A percentile compares a stretch with the other conserved stretches of the same genome.
These are phyloP conservation scores for Fomes fomentarius DNA, from an alignment of 1,284 basidiomycete genomes.

Conservation along the genomic window DNA sequence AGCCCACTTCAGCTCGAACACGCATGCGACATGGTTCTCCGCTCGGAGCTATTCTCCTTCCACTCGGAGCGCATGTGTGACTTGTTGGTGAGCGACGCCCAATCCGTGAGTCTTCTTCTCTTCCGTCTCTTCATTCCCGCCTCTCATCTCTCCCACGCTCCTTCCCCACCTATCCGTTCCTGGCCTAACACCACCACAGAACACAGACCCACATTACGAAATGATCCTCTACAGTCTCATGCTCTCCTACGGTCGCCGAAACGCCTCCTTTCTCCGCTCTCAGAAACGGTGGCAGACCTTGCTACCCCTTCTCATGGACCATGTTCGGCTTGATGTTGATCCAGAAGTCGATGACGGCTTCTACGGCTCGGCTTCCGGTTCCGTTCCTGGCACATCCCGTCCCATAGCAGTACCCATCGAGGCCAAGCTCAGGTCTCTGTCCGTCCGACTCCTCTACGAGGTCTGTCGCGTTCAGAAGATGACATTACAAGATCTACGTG, in stretches of 20 bases:
- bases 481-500: conserved; percentile 74
- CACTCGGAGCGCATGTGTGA: conserved; percentile 91
- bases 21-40: conserved; percentile 74
- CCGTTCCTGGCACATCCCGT: conserved; percentile 37
- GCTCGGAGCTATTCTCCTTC: conserved; percentile 84
- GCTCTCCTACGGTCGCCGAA: conserved; percentile 74
- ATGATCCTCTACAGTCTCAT: conserved; percentile 83
- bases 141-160: not conserved
- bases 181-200: conserved; percentile 44
- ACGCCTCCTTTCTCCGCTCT: conserved; percentile 72
- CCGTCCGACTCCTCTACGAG: conserved; percentile 84
- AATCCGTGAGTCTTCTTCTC: conserved; percentile 51
- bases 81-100: conserved; percentile 69
- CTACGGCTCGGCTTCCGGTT: conserved; percentile 40
- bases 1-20: conserved; percentile 81
- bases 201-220: conserved; percentile 86
- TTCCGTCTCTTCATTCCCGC: not conserved
- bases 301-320: conserved; percentile 82
- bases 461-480: conserved; percentile 89
- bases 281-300: conserved; percentile 83
- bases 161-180: not conserved
- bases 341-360: conserved; percentile 65
- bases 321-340: conserved; percentile 72
- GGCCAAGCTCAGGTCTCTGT: conserved; percentile 73
- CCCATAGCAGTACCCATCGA: conserved; percentile 72